Evolutionary conservation across 1,284 basidiomycete genomes (phyloP), one percentile per base, ranked within the genome.

Genomic region (Clitocybe nebularis): DNA sequence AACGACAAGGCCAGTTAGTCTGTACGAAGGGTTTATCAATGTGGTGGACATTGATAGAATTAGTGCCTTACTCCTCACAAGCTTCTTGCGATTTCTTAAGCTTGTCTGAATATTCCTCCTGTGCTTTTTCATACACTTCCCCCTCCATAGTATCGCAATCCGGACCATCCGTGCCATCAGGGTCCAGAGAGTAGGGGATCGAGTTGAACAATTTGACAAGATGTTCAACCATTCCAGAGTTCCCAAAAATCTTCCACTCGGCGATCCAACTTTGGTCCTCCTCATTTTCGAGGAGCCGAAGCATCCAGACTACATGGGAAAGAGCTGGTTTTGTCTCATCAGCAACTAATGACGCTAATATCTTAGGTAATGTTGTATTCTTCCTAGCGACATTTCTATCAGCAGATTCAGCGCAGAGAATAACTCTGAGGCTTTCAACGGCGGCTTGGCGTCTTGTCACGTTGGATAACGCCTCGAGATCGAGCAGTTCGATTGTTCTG

Each of bases 311-410:
- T 2, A 45, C 48, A 13, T n/a, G 28, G 13, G 35, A 42, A 10
- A 54, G 25, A 4, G 51, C 52, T 21, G 33, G 33, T 13, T 32
- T 21, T 3, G 41, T 43, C 21, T 41, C 43, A 24, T 52, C 50
- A 4, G 42, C 41, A 16, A 54, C 5, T 13, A 49, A 24, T n/a
- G 20, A 23, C 3, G 39, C 44, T 7, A 54, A 35, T n/a, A 46
- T 16, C 2, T 24, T n/a, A 1, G 46, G 48, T 2, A 54, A 39
- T 1, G 35, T 34, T 29, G 20, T 17, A 26, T 44, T 51, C 21
- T 35, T 42, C 36, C 47, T 38, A 1, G 36, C 48, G 17, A 44
- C 13, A 8, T 36, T 41, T 13, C 21, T 11, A 21, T 54, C 49
- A 4, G 36, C 50, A 14, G 36, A 41, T 17, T 48, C 48, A 13